A percentile compares a stretch with the other conserved stretches of the same genome.
Evolutionary conservation across 192 early-diverging fungal species (phyloP).

Genomic region (Backusella macrospora): DNA sequence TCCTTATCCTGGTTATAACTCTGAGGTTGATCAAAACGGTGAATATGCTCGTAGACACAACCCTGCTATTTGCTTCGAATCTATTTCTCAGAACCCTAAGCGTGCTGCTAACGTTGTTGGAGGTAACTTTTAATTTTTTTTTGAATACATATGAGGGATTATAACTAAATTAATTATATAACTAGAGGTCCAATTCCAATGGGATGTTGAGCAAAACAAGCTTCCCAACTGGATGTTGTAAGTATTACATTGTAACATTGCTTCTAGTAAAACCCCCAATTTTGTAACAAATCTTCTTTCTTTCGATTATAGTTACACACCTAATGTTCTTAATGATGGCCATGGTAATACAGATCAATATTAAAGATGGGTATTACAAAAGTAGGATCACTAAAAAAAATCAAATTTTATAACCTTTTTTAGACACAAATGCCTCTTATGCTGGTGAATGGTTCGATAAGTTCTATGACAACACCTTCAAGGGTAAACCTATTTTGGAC

Average conservation of each 20-base stretch:
- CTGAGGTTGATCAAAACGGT: constrained; percentile 2
- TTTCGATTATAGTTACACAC: constrained; percentile 32
- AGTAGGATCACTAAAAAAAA: neutral
- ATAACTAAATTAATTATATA: neutral
- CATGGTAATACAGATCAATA: constrained; percentile 27
- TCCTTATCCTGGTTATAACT: constrained; percentile 14
- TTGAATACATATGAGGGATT: neutral
- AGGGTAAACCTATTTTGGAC: constrained; percentile 47
- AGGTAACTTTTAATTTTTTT: neutral
- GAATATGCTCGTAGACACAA: constrained; percentile 32
- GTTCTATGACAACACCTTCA: constrained; percentile 57
- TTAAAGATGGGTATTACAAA: neutral
- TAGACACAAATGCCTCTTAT: constrained; percentile 42
- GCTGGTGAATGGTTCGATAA: constrained; percentile 55
- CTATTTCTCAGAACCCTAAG: constrained; percentile 15
- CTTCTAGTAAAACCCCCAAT: neutral
- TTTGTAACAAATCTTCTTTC: neutral
- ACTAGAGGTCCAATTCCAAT: neutral
- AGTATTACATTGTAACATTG: neutral
- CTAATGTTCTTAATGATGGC: constrained; percentile 62
- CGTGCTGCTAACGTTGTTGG: constrained; percentile 22
- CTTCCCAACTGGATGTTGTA: constrained; percentile 31
- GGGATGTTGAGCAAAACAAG: neutral
- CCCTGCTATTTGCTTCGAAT: constrained; percentile 32
- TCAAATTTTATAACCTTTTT: neutral